Percentiles rank a stretch among this genome's conserved stretches.
phyloP scores from a whole-genome alignment of 2,329 filamentous ascomycete species.

The Botrytis tulipae region DNA sequence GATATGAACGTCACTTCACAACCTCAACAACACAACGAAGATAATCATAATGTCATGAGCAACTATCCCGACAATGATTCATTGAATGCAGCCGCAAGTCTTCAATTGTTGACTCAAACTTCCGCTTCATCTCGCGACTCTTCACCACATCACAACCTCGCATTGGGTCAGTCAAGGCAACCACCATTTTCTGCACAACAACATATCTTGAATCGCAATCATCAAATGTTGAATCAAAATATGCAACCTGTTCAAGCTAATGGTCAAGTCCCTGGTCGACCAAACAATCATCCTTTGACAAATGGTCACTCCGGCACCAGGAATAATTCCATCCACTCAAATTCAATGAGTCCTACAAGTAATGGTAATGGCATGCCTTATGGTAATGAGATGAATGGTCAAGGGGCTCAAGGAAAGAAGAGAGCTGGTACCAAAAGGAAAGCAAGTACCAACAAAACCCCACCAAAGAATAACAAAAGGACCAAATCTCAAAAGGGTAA shows the following conservation, averaged over 20 bases:
- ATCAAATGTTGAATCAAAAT: slow-evolving; percentile 30
- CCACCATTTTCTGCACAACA: not conserved
- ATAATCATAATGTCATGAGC: slow-evolving; percentile 42
- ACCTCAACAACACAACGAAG: slow-evolving; percentile 46
- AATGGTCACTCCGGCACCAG: not conserved
- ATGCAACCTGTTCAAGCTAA: slow-evolving; percentile 1
- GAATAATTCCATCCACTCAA: slow-evolving; percentile 1
- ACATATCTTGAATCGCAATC: slow-evolving; percentile 48
- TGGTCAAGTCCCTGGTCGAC: not conserved
- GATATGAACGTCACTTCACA: slow-evolving; percentile 50
- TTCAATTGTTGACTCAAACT: slow-evolving; percentile 73
- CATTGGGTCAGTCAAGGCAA: not conserved
- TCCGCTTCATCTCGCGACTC: slow-evolving; percentile 57
- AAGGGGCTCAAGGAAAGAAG: slow-evolving; percentile 5
- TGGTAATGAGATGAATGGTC: slow-evolving; percentile 6
- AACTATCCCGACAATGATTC: slow-evolving; percentile 77
- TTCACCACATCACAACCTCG: slow-evolving; percentile 43
- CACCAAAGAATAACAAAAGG: slow-evolving; percentile 2
- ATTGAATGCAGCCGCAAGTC: slow-evolving; percentile 81
- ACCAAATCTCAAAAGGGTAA: not conserved
- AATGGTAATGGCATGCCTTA: not conserved
- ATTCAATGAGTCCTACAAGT: not conserved
- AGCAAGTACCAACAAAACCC: not conserved
- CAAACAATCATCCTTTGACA: not conserved
- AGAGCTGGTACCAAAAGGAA: not conserved